Base-by-base conservation (phyloP, 768 basidiomycete species). In the Jaapia argillacea region DNA sequence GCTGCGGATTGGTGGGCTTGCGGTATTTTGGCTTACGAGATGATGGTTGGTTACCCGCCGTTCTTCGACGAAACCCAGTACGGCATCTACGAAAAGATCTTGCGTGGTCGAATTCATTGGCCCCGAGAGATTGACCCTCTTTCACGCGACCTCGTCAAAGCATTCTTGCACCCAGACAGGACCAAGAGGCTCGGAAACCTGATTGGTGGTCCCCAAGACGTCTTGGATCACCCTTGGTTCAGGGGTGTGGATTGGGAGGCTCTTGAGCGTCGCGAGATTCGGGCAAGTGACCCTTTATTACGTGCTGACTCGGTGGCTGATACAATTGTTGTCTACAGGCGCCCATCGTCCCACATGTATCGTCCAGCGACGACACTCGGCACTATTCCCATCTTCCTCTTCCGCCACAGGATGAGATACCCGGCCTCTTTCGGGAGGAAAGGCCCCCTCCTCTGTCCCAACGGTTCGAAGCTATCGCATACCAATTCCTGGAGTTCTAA, bases 1-100 rank as follows among this genome's bases (percentile, higher is more conserved):
- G 92, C 93, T 6, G 93, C 92, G 4, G 94, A 99, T 59, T 99
- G 92, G 92, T 99, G 96, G 96, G 94, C 96, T 6, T 85, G 92
- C 54, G 96, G 96, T 16, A 87, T 98, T 37, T 70, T 99, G 26
- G 90, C 88, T 60, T 99, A 94, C 60, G 96, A 99, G 61, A 97
- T 98, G 92, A 77, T 99, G 36, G 94, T 94, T 24, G 96, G 96
- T 1, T 98, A 94, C 57, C 93, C 94, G 22, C 96, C 96, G 18
- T 99, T 98, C 72, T 97, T 90, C 62, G 92, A 97, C 58, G 89
- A 96, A 60, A 89, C 90, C n/a, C 84, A 93, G 0, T 87, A 94
- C 61, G 93, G 90, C 37, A 97, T 97, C 63, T 98, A 98, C 61
- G 94, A 99, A 67, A 94, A 93, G 67, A 97, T 99, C 50, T 68